Conservation (phyloP, 2,329 filamentous ascomycete species). For the Beauveria caledonica region DNA sequence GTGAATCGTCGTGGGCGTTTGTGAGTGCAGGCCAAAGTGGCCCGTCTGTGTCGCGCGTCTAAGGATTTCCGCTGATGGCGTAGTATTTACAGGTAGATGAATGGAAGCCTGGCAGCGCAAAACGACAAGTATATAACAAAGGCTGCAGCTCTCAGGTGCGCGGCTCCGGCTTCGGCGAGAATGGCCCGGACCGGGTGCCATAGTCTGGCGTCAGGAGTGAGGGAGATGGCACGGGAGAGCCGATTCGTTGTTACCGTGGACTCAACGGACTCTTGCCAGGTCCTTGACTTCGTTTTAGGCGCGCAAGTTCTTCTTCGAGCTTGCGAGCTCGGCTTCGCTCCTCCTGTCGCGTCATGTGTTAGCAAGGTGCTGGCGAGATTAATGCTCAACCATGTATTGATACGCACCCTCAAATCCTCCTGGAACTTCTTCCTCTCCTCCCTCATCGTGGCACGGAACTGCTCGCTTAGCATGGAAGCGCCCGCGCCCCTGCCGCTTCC, state of each 20-base stretch:
- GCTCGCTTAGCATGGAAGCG: slow-evolving; percentile 46
- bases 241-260: slow-evolving; percentile 22
- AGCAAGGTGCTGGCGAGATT: slow-evolving; percentile 14
- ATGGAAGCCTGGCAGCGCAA: background rate
- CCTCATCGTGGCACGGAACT: slow-evolving; percentile 48
- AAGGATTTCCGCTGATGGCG: background rate
- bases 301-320: slow-evolving; percentile 42
- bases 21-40: background rate
- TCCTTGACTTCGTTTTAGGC: slow-evolving; percentile 34
- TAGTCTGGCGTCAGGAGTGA: slow-evolving; percentile 6
- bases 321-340: slow-evolving; percentile 40
- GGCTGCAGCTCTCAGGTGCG: background rate
- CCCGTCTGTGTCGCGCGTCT: background rate
- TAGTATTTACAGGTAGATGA: background rate
- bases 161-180: background rate
- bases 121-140: background rate
- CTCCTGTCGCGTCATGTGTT: slow-evolving; percentile 31
- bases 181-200: background rate
- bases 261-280: slow-evolving; percentile 36
- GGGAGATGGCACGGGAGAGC: slow-evolving; percentile 8
- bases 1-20: background rate
- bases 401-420: slow-evolving; percentile 42
- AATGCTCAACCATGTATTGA: background rate
- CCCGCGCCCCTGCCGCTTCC: slow-evolving; percentile 30
- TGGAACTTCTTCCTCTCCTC: slow-evolving; percentile 50